Evolutionary conservation across 352 stramenopile genomes (phyloP), one percentile per base, ranked within the genome.

Genomic region (Globisporangium splendens): DNA sequence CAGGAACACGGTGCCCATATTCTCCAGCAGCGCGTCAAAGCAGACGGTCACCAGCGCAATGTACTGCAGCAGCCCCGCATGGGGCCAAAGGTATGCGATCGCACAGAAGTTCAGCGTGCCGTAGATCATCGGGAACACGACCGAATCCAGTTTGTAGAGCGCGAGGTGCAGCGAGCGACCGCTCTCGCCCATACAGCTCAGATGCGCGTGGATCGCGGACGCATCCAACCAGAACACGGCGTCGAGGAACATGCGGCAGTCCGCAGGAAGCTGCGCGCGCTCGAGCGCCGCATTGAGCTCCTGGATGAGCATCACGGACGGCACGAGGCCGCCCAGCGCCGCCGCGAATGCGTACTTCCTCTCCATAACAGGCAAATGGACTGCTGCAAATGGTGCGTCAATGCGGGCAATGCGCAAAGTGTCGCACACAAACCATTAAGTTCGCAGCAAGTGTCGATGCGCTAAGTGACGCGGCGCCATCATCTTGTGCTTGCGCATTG

Each of bases 121-220:
- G 54, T 73, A 70, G 46, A 72, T 70, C 28, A 75, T 14, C 22
- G 50, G 68, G 52, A 75, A 75, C 15, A 73, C 28, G 8, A 70
- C 42, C 6, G 66, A 31, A 35, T 72, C 64, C 46, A 73, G 63
- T 35, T 59, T 48, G 51, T 75, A 66, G 22, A 73, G 62, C 7
- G 66, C 59, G 20, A 62, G 42, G 47, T 73, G 65, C 61, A 75
- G 57, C 7, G 43, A 41, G 14, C 61, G 61, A 1, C 68, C 68
- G 11, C 54, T 20, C 28, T 17, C 42, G 41, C 61, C 64, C 57
- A 72, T 70, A 54, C 68, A 75, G 14, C 47, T 21, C 38, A 75
- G 44, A 22, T 70, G 48, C 22, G 52, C 49, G 58, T 75, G 38
- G 51, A 75, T 75, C 13, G 24, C 42, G 4, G 54, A 46, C 5